phyloP scores from a whole-genome alignment of 208 protist species.

The Trypanosoma cruzi region DNA sequence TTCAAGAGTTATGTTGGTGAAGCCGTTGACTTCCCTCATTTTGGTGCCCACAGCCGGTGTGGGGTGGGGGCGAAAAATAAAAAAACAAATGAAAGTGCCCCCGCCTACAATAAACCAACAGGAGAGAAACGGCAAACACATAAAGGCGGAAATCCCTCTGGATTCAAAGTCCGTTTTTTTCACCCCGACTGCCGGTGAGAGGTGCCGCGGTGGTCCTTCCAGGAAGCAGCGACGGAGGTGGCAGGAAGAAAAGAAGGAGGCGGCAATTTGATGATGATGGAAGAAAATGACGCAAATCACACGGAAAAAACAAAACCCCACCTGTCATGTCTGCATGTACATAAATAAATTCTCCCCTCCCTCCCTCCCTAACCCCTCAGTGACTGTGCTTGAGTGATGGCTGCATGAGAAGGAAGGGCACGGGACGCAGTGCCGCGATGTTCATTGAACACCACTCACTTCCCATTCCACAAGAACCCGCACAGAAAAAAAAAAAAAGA shows the following conservation, averaged over 20 bases:
- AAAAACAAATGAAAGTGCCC: neutral
- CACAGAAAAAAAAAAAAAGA: neutral
- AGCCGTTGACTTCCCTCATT: neutral
- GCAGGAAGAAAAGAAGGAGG: neutral
- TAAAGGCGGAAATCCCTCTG: conserved; percentile 5
- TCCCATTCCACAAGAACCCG: neutral
- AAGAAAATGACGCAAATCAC: neutral
- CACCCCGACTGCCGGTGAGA: neutral
- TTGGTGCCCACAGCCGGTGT: no score
- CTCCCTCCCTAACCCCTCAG: neutral
- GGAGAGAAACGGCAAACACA: conserved; percentile 6
- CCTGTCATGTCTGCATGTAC: neutral
- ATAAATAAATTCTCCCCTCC: neutral
- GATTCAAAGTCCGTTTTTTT: neutral
- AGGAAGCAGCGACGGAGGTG: neutral
- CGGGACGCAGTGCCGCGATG: neutral
- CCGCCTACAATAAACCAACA: conserved; percentile 12
- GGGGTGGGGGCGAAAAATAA: neutral
- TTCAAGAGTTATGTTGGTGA: neutral
- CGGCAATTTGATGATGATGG: neutral
- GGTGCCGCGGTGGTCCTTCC: neutral
- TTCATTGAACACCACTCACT: neutral
- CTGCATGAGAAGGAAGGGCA: neutral
- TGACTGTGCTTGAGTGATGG: neutral
- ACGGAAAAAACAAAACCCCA: neutral